Conservation (phyloP, 2,329 filamentous ascomycete species). For the Fusarium subglutinans region DNA sequence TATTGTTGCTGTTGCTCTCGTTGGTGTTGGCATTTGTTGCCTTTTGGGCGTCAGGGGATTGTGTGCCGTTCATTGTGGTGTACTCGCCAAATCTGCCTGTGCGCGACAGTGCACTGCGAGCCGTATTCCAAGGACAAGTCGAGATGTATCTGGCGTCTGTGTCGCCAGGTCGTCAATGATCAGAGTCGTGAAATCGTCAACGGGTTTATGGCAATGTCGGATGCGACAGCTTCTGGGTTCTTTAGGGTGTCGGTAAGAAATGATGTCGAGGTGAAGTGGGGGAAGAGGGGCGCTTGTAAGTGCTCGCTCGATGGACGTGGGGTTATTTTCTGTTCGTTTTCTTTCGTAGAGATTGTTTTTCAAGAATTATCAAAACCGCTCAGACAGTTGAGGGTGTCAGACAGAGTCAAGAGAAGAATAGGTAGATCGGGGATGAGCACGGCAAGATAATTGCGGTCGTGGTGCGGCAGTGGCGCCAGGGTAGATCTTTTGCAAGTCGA, state of each 20-base stretch:
- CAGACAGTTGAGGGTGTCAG: background rate
- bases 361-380: conserved; percentile 1
- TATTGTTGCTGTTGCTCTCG: conserved; percentile 41
- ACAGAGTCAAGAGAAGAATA: background rate
- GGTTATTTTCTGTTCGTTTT: background rate
- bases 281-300: conserved; percentile 38
- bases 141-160: background rate
- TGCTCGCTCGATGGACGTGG: conserved; percentile 20
- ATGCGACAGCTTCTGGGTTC: conserved; percentile 22
- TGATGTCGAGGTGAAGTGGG: conserved; percentile 27
- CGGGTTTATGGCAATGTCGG: conserved; percentile 7
- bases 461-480: conserved; percentile 28
- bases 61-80: conserved; percentile 40
- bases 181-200: conserved; percentile 21
- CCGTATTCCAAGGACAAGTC: background rate
- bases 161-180: conserved; percentile 19
- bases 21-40: conserved; percentile 42
- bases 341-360: background rate
- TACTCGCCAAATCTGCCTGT: conserved; percentile 14
- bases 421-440: background rate
- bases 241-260: conserved; percentile 13
- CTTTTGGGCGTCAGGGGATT: conserved; percentile 47
- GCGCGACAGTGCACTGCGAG: background rate
- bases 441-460: conserved; percentile 13
- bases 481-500: conserved; percentile 32